Base-by-base conservation (phyloP, 192 early-diverging fungal genomes). In the Polychytrium aggregatum region DNA sequence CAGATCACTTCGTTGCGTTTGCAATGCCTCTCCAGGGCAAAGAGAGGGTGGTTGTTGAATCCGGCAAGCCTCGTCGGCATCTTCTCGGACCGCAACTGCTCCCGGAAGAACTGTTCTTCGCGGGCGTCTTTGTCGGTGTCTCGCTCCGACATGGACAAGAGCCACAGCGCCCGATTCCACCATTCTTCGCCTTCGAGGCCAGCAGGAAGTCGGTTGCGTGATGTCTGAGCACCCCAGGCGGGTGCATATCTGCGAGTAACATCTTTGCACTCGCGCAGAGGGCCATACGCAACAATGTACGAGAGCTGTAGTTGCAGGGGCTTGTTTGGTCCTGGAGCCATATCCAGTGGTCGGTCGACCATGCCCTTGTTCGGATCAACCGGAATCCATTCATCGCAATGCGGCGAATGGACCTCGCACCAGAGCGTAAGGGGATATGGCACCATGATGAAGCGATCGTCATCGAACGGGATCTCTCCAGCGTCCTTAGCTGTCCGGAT, bases 31-130 rank as follows among this genome's bases (percentile, higher is more conserved):
- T 92, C 82, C 44, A 97, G 67, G 11, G 80, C 87, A 64, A 83
- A 90, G 72, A 86, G 55, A 11, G 86, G 80, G 59, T 89, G 89
- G 31, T 79, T 76, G 30, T 85, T 82, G 70, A 92, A 92, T 21
- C 79, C 83, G 0, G 71, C 65, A 14, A 92, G 61, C 9, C 75
- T 76, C 9, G 66, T 84, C 1, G 92, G 92, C 80, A 96, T 91
- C 10, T 54, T 50, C 43, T 86, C 83, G 18, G 55, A 57, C 10
- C 67, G 27, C 24, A 65, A 60, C 0, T 47, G 42, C 21, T 59
- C 50, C 17, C 66, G 52, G 39, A 86, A 46, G 25, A 74, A 53
- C 1, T 50, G 57, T 7, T 78, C 68, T 50, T 88, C 82, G n/a
- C 18, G 37, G 2, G 55, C 21, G 24, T 62, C 60, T 28, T 70